These are phyloP conservation scores for Grosmannia clavigera DNA, from an alignment of 2,329 filamentous ascomycete species.

Conservation along the genomic window DNA sequence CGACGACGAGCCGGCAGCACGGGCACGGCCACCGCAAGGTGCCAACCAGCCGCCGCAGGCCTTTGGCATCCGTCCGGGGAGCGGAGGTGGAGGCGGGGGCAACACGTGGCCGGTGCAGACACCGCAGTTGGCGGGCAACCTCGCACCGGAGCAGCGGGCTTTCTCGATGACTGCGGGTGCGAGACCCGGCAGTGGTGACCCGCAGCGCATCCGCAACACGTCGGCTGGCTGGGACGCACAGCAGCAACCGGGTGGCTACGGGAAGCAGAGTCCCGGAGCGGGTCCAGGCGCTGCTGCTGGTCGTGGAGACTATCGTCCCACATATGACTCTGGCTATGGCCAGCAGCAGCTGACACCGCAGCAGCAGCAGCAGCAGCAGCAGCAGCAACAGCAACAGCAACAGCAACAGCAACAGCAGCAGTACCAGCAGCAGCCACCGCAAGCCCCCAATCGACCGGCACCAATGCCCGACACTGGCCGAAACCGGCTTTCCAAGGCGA, in stretches of 20 bases:
- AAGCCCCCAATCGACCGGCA: neutral
- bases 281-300: constrained; percentile 9
- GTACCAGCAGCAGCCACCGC: neutral
- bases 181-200: constrained; percentile 23
- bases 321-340: constrained; percentile 6
- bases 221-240: constrained; percentile 34
- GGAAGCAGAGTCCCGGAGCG: constrained; percentile 24
- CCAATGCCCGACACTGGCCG: constrained; percentile 17
- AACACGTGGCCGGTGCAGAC: constrained; percentile 20
- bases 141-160: constrained; percentile 23
- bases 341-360: constrained; percentile 4
- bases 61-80: constrained; percentile 41
- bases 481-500: constrained; percentile 27
- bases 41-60: constrained; percentile 18
- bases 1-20: constrained; percentile 30
- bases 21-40: constrained; percentile 10
- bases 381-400: constrained; percentile 12
- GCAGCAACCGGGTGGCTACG: constrained; percentile 24
- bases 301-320: constrained; percentile 11
- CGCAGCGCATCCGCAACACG: constrained; percentile 26
- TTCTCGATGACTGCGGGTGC: constrained; percentile 12
- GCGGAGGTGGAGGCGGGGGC: constrained; percentile 1
- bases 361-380: constrained; percentile 5
- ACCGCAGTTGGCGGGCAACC: constrained; percentile 33
- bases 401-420: neutral